Percentiles rank a stretch among this genome's conserved stretches.
Conservation (phyloP, 495 filamentous ascomycete genomes). For the Hyaloscypha hepaticicola region DNA sequence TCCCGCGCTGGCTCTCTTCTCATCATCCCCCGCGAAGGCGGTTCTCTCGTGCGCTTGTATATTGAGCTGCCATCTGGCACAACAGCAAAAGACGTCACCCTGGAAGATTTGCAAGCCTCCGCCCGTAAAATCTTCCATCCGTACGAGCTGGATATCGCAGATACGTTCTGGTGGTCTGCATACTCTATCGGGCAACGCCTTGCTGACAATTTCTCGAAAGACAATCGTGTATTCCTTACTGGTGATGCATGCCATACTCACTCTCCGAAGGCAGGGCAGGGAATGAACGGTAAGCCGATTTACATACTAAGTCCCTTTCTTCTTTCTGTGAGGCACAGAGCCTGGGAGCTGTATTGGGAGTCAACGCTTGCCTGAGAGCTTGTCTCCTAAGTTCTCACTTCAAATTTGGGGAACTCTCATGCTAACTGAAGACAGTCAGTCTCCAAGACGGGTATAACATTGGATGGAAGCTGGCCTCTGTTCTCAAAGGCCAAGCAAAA, state of each 20-base stretch:
- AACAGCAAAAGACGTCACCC: conserved; percentile 41
- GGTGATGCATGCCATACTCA: conserved; percentile 76
- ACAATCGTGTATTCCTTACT: conserved; percentile 60
- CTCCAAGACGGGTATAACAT: conserved; percentile 66
- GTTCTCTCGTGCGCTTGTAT: conserved; percentile 60
- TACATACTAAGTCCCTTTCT: too few relatives aligned
- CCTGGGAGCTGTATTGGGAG: too few relatives aligned
- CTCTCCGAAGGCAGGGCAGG: conserved; percentile 70
- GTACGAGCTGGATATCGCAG: conserved; percentile 44
- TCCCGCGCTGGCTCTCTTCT: conserved; percentile 54
- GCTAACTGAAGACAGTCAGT: too few relatives aligned
- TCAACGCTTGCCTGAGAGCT: too few relatives aligned
- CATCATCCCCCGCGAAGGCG: conserved; percentile 67
- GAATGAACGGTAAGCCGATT: too few relatives aligned
- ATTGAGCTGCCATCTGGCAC: conserved; percentile 50
- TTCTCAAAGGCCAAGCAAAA: conserved; percentile 57
- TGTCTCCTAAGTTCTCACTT: too few relatives aligned
- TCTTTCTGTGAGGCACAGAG: too few relatives aligned
- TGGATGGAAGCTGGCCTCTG: conserved; percentile 74
- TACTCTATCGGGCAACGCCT: conserved; percentile 66
- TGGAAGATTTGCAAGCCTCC: conserved; percentile 57
- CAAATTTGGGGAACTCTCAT: too few relatives aligned
- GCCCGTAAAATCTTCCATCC: conserved; percentile 58
- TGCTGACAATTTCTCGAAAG: conserved; percentile 52
- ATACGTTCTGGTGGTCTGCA: conserved; percentile 60